phyloP scores from a whole-genome alignment of 768 basidiomycete species.

The Suillus tomentosus region DNA sequence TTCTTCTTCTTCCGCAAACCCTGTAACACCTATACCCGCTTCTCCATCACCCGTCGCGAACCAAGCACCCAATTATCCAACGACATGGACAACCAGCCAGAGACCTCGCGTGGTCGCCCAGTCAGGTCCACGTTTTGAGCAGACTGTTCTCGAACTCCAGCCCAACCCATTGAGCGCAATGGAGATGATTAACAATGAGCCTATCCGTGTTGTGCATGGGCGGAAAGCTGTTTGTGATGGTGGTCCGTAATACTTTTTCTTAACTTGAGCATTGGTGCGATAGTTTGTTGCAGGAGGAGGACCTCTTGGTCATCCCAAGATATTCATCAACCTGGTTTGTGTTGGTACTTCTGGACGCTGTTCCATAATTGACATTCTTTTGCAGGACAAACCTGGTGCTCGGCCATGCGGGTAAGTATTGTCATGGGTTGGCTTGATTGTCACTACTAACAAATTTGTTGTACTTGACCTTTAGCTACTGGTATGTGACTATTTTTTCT shows the following conservation, averaged over 20 bases:
- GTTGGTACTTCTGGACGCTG: conserved; percentile 7
- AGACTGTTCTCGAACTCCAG: conserved; percentile 84
- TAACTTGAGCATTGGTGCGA: conserved; percentile 11
- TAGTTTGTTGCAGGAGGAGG: conserved; percentile 69
- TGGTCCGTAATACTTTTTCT: conserved; percentile 56
- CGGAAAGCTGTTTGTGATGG: conserved; percentile 94
- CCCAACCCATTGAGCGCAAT: conserved; percentile 90
- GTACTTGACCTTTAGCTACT: conserved; percentile 40
- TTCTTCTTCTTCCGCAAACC: conserved; percentile 23
- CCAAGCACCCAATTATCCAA: conserved; percentile 83
- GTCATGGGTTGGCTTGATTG: neutral
- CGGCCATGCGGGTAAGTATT: conserved; percentile 83
- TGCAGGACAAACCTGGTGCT: conserved; percentile 84
- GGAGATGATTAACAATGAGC: conserved; percentile 85
- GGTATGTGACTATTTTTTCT: conserved; percentile 36
- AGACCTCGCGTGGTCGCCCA: conserved; percentile 59
- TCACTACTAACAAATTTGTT: conserved; percentile 8
- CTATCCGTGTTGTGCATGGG: conserved; percentile 77
- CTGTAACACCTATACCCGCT: conserved; percentile 16
- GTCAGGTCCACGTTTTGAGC: conserved; percentile 87
- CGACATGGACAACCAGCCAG: conserved; percentile 88
- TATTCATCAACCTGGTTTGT: conserved; percentile 92
- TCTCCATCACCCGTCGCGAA: conserved; percentile 39
- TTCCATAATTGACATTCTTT: conserved; percentile 14
- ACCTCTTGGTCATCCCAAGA: conserved; percentile 93